These are phyloP conservation scores for Eremothecium cymbalariae DNA, from an alignment of 1,139 yeast genomes.

Conservation along the genomic window DNA sequence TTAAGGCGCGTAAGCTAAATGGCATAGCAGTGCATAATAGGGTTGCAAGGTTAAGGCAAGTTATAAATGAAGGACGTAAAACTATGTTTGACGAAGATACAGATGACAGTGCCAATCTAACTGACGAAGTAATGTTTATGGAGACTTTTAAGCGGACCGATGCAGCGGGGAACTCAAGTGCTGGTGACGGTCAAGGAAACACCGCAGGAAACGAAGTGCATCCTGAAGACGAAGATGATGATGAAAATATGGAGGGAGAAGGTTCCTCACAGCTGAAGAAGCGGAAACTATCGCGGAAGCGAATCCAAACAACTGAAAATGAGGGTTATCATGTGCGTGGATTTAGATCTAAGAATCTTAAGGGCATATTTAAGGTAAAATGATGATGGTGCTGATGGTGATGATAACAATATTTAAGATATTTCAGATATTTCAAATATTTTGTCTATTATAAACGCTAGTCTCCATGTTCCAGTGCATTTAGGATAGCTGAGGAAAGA, in stretches of 20 bases:
- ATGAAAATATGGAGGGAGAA: neutral
- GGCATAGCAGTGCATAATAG: slow-evolving; percentile 6
- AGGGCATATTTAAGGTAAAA: slow-evolving; percentile 8
- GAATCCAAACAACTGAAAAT: slow-evolving; percentile 15
- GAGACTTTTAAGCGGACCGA: slow-evolving; percentile 12
- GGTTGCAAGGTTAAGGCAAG: slow-evolving; percentile 15
- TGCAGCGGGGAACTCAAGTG: neutral
- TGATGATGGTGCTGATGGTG: too few relatives aligned
- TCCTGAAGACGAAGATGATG: slow-evolving; percentile 2
- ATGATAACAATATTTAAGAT: too few relatives aligned
- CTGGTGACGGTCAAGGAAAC: too few relatives aligned
- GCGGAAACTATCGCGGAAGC: slow-evolving; percentile 18
- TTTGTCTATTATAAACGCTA: too few relatives aligned
- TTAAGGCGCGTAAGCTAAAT: slow-evolving; percentile 6
- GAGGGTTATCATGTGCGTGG: slow-evolving; percentile 5
- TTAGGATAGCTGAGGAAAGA: too few relatives aligned
- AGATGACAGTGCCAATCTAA: slow-evolving; percentile 15
- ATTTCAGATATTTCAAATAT: too few relatives aligned
- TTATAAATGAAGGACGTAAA: slow-evolving; percentile 14
- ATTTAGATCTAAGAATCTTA: slow-evolving; percentile 3
- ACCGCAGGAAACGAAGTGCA: neutral
- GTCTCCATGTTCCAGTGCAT: too few relatives aligned
- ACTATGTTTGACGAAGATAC: slow-evolving; percentile 20
- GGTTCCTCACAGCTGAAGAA: slow-evolving; percentile 11
- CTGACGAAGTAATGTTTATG: slow-evolving; percentile 16